phyloP scores from a whole-genome alignment of 805 yeast species.

The Starmerella roubikii region DNA sequence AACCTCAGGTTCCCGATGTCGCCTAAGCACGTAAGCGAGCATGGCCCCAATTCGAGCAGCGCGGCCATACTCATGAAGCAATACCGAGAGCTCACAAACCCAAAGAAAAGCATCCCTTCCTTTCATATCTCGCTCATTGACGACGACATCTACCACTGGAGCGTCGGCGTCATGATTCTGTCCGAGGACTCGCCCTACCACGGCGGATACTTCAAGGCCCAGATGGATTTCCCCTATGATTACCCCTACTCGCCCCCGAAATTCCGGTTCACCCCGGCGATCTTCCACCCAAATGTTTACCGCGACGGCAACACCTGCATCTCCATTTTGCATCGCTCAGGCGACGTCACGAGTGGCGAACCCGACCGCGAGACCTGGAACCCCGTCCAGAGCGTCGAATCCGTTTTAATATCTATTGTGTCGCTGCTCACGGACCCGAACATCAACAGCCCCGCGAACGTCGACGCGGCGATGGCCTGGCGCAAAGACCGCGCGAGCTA shows the following conservation, averaged over 20 bases:
- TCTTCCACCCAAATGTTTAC: constrained; percentile 91
- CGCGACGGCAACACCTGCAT: constrained; percentile 87
- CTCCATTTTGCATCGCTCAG: constrained; percentile 81
- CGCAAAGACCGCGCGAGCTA: constrained; percentile 69
- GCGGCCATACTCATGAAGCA: constrained; percentile 85
- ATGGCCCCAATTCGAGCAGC: constrained; percentile 30
- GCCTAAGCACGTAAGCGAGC: constrained; percentile 12
- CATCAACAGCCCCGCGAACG: constrained; percentile 85
- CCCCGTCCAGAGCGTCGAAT: constrained; percentile 67
- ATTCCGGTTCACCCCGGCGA: constrained; percentile 82
- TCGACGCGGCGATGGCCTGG: constrained; percentile 88
- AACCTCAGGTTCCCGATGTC: constrained; percentile 3
- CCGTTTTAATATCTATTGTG: constrained; percentile 77
- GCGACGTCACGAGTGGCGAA: constrained; percentile 80
- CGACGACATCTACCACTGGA: constrained; percentile 55
- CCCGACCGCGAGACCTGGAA: constrained; percentile 87
- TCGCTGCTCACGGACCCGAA: constrained; percentile 90
- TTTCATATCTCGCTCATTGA: constrained; percentile 50
- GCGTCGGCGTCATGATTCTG: constrained; percentile 82
- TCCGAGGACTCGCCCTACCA: constrained; percentile 81
- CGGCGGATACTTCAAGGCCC: constrained; percentile 88
- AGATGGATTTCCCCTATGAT: constrained; percentile 82
- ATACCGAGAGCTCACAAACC: constrained; percentile 84
- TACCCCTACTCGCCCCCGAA: constrained; percentile 90
- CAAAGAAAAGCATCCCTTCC: constrained; percentile 63